Evolutionary conservation across 1,284 basidiomycete genomes (phyloP), one percentile per base, ranked within the genome.

Genomic region (Neonothopanus nambi): DNA sequence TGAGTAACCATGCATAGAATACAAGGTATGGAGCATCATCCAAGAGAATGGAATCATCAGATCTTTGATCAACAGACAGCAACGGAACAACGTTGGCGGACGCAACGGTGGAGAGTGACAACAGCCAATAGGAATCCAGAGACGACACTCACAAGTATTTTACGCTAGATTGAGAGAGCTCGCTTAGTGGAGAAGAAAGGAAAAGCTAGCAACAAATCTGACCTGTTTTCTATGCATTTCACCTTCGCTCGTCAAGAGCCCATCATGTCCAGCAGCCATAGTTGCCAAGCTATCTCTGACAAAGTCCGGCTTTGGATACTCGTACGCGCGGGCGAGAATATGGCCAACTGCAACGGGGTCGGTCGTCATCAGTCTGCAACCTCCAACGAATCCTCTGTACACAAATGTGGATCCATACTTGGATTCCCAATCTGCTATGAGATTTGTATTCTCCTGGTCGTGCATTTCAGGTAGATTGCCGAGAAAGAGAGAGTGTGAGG

Each of bases 271-370:
- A 0, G 72, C 76, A 30, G 72, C 75, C 79, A 84, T 83, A 35
- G 70, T 71, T 0, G 79, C 79, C 26, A 91, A 70, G 47, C 73
- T 73, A 36, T 81, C 77, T 21, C 81, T 71, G 9, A 87, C 75
- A 54, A 84, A 81, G 42, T 80, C 76, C 1, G 87, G 84, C 63
- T 89, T 89, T 18, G 83, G 84, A 63, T 83, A 89, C 36, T 78
- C 73, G 61, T 88, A 83, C 4, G 80, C 75, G 53, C 79, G 75
- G 12, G 73, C 70, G 47, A 89, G 76, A 48, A 90, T 80, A 57
- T 87, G 77, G 3, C 78, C 72, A 23, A 89, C 67, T 0, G 87
- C 84, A 21, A 73, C 67, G 0, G 79, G 78, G 65, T 89, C 87
- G 37, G 75, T 79, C 15, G 82, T 82, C 68, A 84, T 73, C 50